Percentiles rank a stretch among this genome's conserved stretches.
Evolutionary conservation across 176 grass and related monocot genomes (phyloP).

Genomic region (Triticum aestivum): DNA sequence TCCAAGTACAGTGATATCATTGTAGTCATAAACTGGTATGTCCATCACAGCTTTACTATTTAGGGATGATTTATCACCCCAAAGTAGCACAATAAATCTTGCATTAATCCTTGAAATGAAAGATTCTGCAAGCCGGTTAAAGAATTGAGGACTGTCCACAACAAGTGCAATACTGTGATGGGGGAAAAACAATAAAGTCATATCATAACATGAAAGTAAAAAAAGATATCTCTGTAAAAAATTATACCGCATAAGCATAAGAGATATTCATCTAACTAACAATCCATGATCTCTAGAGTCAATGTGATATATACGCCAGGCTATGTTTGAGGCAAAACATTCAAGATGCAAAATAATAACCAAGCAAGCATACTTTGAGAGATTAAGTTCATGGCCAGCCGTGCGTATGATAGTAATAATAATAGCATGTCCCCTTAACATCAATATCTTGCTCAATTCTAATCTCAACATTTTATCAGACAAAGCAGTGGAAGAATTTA

Average conservation of each 20-base stretch:
- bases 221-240: not conserved
- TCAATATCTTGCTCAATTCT: conserved; percentile 10
- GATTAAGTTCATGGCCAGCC: not conserved
- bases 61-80: conserved; percentile 74
- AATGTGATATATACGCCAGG: not conserved
- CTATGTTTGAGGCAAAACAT: conserved; percentile 14
- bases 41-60: conserved; percentile 50
- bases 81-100: conserved; percentile 91
- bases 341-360: not conserved
- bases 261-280: not conserved
- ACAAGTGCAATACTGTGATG: conserved; percentile 80
- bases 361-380: not conserved
- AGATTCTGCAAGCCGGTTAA: conserved; percentile 81
- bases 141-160: conserved; percentile 88
- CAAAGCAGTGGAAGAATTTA: not conserved
- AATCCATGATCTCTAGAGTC: not conserved
- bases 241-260: not conserved
- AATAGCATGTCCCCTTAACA: not conserved
- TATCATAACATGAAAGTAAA: conserved; percentile 44
- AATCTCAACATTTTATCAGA: not conserved
- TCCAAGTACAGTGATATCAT: conserved; percentile 68
- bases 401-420: not conserved
- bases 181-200: conserved; percentile 32
- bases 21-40: conserved; percentile 78
- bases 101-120: conserved; percentile 64